Conservation (phyloP, 2,329 filamentous ascomycete genomes). For the Cordyceps cicadae region DNA sequence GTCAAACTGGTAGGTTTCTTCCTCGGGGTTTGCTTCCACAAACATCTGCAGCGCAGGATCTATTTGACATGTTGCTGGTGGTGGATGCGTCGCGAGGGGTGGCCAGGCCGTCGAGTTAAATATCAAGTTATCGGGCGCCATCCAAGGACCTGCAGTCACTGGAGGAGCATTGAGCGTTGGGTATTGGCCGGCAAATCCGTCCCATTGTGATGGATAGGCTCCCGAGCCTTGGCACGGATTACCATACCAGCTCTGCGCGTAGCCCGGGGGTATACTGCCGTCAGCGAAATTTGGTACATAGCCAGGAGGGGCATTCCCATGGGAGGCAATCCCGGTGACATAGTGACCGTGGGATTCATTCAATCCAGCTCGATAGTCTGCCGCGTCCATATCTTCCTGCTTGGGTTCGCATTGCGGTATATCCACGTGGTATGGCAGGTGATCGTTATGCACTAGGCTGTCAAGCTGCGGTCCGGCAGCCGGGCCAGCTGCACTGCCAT, state of each 20-base stretch:
- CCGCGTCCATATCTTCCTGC: not conserved
- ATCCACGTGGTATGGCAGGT: not conserved
- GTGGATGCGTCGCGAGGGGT: not conserved
- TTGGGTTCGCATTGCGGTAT: not conserved
- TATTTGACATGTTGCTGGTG: not conserved
- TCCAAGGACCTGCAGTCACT: not conserved
- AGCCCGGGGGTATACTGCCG: not conserved
- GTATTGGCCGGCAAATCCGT: not conserved
- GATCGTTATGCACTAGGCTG: not conserved
- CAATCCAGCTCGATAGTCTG: not conserved
- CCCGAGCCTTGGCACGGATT: not conserved
- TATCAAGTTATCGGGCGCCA: not conserved
- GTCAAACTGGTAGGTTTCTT: not conserved
- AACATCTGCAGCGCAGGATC: not conserved
- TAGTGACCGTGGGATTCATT: not conserved
- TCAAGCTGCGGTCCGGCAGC: not conserved
- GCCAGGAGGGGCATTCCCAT: not conserved
- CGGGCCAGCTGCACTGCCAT: not conserved
- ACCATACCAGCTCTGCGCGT: conserved; percentile 2
- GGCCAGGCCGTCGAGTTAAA: not conserved
- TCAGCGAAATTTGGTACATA: not conserved
- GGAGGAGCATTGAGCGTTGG: not conserved
- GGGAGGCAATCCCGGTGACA: too few relatives aligned
- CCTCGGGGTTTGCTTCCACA: not conserved
- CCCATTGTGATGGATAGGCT: not conserved